Base-by-base conservation (phyloP, 2,329 filamentous ascomycete genomes). In the Chaetomiaceae sp. region DNA sequence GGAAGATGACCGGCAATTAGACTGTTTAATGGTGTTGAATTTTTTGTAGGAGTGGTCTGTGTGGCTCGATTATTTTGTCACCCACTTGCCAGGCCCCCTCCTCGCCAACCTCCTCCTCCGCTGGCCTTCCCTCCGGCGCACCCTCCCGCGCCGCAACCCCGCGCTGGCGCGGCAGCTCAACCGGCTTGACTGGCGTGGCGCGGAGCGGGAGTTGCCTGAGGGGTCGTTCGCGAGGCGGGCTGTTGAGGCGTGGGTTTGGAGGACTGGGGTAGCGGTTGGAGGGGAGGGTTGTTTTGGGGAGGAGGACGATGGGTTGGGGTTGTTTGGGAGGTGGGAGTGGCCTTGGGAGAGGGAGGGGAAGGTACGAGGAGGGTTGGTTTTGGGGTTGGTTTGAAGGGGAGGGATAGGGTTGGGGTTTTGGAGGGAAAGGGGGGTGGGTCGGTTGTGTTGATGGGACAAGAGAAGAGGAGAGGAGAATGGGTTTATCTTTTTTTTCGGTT, bases 141-240 rank as follows among this genome's bases (percentile, higher is more conserved):
- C 2, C n/a, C 37, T 50, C 17, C 20, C 19, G 7, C n/a, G 3
- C 23, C 33, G n/a, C 21, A 10, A 25, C 23, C 39, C 39, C 3
- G 10, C 2, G 17, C 20, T 48, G 3, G 50, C 50, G 2, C 20
- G 13, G 10, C 27, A 17, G 12, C 12, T 43, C 25, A 42, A 44
- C 14, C 8, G 8, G 33, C 14, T 55, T 3, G 42, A 55, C 27
- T 53, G 50, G 45, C 5, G n/a, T 1, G 50, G 50, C 0, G 42
- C 37, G 3, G 40, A 48, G 31, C 13, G 9, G 3, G 52, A 44
- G 8, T 21, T 51, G 9, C 2, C 10, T 5, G 37, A n/a, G 39
- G 30, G 33, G 13, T 43, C 39, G 31, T 38, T 43, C n/a, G 14
- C 9, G 31, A 16, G 17, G 39, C 7, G 39, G 21, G 8, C 7